Percentiles rank a stretch among this genome's conserved stretches.
Evolutionary conservation across 331 rosid genomes (phyloP).

Genomic region (Prunus yedoensis): DNA sequence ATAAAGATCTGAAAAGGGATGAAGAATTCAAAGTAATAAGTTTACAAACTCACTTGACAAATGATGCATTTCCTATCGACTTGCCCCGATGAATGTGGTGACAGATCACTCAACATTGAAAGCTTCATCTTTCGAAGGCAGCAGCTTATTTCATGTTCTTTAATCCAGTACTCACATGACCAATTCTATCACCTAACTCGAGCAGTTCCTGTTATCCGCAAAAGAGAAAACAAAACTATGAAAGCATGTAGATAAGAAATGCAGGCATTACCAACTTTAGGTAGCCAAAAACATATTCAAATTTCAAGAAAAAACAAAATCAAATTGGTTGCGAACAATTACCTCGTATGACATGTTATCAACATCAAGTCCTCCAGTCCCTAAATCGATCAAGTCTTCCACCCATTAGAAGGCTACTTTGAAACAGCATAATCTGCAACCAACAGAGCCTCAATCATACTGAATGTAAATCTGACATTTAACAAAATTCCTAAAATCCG

Average conservation of each 20-base stretch:
- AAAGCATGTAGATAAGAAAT: background rate
- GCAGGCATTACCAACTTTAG: background rate
- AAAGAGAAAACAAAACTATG: background rate
- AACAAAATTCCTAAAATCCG: background rate
- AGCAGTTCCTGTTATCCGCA: slow-evolving; percentile 65
- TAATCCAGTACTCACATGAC: slow-evolving; percentile 85
- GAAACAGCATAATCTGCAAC: slow-evolving; percentile 81
- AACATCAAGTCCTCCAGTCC: slow-evolving; percentile 89
- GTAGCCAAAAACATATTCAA: background rate
- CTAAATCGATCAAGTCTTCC: slow-evolving; percentile 76
- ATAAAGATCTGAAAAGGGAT: no score
- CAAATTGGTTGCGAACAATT: background rate
- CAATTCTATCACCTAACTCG: slow-evolving; percentile 87
- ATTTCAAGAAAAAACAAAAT: background rate
- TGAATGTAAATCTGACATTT: background rate
- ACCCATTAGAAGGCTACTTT: slow-evolving; percentile 70
- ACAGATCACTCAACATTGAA: no score
- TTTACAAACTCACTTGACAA: no score
- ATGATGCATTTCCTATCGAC: no score
- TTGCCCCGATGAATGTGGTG: no score
- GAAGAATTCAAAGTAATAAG: no score
- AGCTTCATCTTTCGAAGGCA: slow-evolving; percentile 54
- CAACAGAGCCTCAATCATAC: background rate
- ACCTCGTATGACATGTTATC: slow-evolving; percentile 97
- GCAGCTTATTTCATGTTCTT: slow-evolving; percentile 69